Evolutionary conservation across 108 stramenopile species (phyloP).

Genomic region (Cyclotella sp.): DNA sequence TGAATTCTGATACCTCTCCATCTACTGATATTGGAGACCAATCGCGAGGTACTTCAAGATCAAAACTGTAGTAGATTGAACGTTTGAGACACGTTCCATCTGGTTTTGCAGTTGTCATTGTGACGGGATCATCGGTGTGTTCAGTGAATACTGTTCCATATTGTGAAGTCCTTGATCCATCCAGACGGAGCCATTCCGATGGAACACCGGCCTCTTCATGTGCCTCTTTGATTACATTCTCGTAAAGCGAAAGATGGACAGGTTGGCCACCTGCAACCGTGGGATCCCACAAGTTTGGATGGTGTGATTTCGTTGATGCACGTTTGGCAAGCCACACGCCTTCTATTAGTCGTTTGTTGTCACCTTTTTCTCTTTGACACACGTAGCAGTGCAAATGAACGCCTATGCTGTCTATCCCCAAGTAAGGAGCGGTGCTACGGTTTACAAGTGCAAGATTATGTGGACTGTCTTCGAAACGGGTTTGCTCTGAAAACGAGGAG

Average conservation of each 20-base stretch:
- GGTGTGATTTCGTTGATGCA: conserved; percentile 48
- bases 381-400: conserved; percentile 55
- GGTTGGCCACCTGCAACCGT: conserved; percentile 57
- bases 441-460: conserved; percentile 28
- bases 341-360: conserved; percentile 10
- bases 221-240: conserved; percentile 54
- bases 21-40: conserved; percentile 40
- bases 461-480: not conserved
- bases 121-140: conserved; percentile 29
- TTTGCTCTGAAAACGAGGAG: conserved; percentile 4
- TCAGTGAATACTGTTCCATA: conserved; percentile 20
- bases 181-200: conserved; percentile 16
- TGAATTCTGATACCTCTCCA: conserved; percentile 51
- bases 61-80: conserved; percentile 54
- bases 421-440: conserved; percentile 41
- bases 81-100: conserved; percentile 53
- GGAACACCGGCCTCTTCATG: conserved; percentile 54
- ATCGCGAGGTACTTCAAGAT: conserved; percentile 33
- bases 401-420: conserved; percentile 48
- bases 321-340: conserved; percentile 52
- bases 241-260: conserved; percentile 26
- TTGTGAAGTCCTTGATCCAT: not conserved
- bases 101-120: conserved; percentile 43
- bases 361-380: not conserved
- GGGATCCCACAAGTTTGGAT: conserved; percentile 54